Percentiles rank a stretch among this genome's conserved stretches.
Conservation (phyloP, 176 grass and related monocot genomes). For the Zoysia pacifica region DNA sequence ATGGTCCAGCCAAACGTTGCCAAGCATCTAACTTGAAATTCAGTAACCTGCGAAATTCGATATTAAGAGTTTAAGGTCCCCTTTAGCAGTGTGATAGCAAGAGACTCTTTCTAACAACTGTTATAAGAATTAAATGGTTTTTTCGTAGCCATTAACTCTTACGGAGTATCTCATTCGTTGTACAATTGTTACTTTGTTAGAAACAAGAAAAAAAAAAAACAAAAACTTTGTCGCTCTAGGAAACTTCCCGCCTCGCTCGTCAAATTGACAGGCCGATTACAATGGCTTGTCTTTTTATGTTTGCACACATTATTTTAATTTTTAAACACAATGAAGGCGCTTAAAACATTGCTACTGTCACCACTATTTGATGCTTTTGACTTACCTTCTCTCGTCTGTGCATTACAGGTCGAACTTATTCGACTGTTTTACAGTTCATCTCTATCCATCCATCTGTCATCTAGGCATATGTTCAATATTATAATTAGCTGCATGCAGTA, state of each 20-base stretch:
- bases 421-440: neutral
- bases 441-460: neutral
- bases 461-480: neutral
- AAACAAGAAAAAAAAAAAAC: constrained; percentile 9
- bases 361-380: neutral
- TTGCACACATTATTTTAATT: neutral
- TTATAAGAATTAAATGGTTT: neutral
- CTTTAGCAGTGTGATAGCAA: no score
- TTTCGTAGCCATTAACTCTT: neutral
- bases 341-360: constrained; percentile 27
- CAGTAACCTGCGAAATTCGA: no score
- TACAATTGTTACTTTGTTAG: constrained; percentile 8
- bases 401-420: constrained; percentile 38
- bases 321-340: neutral
- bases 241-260: constrained; percentile 13
- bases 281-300: neutral
- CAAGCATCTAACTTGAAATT: neutral
- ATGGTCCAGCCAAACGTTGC: neutral
- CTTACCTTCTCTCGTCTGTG: neutral
- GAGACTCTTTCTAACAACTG: no score
- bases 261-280: constrained; percentile 26
- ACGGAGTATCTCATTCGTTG: neutral
- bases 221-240: constrained; percentile 13
- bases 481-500: neutral
- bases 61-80: no score